Conservation (phyloP, 495 filamentous ascomycete species). For the Trichoderma asperelloides region DNA sequence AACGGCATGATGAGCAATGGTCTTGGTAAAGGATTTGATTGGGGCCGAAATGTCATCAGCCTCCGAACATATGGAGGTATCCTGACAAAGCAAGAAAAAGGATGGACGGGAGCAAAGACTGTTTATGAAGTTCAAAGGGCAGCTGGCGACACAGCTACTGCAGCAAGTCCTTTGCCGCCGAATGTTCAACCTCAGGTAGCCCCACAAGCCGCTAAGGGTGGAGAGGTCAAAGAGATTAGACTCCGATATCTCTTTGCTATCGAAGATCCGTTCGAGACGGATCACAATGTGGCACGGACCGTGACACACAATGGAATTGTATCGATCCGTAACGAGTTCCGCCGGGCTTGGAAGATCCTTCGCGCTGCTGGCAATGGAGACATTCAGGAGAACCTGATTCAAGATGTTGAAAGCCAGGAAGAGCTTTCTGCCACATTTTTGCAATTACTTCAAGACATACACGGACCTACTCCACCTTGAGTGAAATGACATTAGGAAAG, state of each 20-base stretch:
- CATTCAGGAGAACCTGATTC: conserved; percentile 26
- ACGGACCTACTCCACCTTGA: conserved; percentile 19
- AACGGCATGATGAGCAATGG: conserved; percentile 31
- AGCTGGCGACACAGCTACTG: background rate
- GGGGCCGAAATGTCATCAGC: conserved; percentile 62
- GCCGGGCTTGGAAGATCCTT: conserved; percentile 61
- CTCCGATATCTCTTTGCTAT: conserved; percentile 79
- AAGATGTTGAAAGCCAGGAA: conserved; percentile 24
- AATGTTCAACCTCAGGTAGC: background rate
- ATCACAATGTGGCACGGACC: conserved; percentile 75
- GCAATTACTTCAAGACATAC: conserved; percentile 30
- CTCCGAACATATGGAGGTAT: conserved; percentile 61
- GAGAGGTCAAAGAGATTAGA: conserved; percentile 52
- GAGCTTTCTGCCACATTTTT: conserved; percentile 25
- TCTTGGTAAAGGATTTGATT: conserved; percentile 49
- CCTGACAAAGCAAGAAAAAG: conserved; percentile 60
- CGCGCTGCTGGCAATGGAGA: conserved; percentile 22
- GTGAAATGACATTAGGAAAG: background rate
- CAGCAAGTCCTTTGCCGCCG: background rate
- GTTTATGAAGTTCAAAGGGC: conserved; percentile 23
- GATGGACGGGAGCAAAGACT: conserved; percentile 66
- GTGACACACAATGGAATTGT: conserved; percentile 68
- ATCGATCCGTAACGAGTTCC: conserved; percentile 70
- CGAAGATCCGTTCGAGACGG: conserved; percentile 78
- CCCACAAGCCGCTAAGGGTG: conserved; percentile 8